Conservation (phyloP, 1,284 basidiomycete genomes). For the Ustilago sp. region DNA sequence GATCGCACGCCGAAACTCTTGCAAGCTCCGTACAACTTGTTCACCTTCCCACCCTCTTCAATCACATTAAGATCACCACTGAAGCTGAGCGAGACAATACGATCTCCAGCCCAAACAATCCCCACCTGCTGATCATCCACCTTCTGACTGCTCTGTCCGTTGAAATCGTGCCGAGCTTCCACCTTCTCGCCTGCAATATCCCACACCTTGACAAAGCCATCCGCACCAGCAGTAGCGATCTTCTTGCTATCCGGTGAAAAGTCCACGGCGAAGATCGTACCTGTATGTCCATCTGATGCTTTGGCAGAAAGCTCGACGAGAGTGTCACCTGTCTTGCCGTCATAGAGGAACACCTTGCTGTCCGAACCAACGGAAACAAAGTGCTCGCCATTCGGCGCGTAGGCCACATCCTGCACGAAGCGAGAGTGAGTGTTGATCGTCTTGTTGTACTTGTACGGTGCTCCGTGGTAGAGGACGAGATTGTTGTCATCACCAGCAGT, state of each 20-base stretch:
- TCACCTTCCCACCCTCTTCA: conserved; percentile 34
- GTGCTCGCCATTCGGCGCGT: conserved; percentile 73
- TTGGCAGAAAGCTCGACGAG: conserved; percentile 44
- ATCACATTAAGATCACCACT: conserved; percentile 82
- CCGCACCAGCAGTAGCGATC: conserved; percentile 85
- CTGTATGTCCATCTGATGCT: conserved; percentile 66
- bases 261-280: conserved; percentile 70
- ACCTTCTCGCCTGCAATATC: conserved; percentile 41
- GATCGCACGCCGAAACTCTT: conserved; percentile 49
- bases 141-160: conserved; percentile 45
- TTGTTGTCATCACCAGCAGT: conserved; percentile 77
- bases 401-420: conserved; percentile 93
- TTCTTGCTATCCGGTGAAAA: conserved; percentile 76
- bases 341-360: conserved; percentile 87
- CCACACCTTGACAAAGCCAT: conserved; percentile 76
- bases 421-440: conserved; percentile 79
- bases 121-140: conserved; percentile 81
- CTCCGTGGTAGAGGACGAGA: conserved; percentile 84
- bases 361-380: conserved; percentile 94
- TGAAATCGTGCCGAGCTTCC: conserved; percentile 51
- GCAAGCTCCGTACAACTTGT: conserved; percentile 47
- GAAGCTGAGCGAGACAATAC: conserved; percentile 85
- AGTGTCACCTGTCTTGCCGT: conserved; percentile 87
- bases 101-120: conserved; percentile 78
- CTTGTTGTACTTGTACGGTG: conserved; percentile 71